Conservation (phyloP, 148 eudicot species). For the Vaccinium vitisidaea region DNA sequence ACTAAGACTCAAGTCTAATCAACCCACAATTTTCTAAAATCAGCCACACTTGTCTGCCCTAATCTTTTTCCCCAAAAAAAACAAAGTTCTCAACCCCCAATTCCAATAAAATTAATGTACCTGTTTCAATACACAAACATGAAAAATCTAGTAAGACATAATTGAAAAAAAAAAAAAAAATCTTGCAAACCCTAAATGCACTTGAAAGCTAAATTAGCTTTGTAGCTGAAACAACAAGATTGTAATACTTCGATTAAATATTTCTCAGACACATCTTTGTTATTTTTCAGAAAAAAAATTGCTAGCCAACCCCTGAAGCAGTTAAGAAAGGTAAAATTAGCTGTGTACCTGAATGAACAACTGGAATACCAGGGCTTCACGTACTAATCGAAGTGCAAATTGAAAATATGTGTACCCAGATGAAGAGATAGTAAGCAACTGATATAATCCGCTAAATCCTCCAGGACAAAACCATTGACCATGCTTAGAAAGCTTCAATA, state of each 20-base stretch:
- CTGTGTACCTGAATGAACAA: constrained; percentile 1
- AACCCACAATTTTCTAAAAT: not conserved
- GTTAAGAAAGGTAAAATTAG: not conserved
- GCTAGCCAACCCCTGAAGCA: not conserved
- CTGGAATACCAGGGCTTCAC: not conserved
- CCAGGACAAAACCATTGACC: not conserved
- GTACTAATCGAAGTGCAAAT: not conserved
- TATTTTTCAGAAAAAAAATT: not conserved
- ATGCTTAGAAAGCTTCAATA: not conserved
- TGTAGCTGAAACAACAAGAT: not conserved
- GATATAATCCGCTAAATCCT: not conserved
- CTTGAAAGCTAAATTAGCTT: not conserved
- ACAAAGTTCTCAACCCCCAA: not conserved
- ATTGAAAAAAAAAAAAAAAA: not conserved
- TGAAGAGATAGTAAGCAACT: not conserved
- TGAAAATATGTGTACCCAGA: not conserved
- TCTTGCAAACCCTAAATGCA: not conserved
- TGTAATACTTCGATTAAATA: not conserved
- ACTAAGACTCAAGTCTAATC: not conserved
- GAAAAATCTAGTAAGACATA: not conserved
- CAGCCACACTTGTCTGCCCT: not conserved
- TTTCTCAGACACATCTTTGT: not conserved
- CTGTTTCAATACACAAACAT: not conserved
- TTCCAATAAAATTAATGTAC: not conserved
- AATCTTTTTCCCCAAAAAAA: not conserved